Conservation (phyloP, 1,139 yeast genomes). For the Zhuliangozyma blackwelliae region DNA sequence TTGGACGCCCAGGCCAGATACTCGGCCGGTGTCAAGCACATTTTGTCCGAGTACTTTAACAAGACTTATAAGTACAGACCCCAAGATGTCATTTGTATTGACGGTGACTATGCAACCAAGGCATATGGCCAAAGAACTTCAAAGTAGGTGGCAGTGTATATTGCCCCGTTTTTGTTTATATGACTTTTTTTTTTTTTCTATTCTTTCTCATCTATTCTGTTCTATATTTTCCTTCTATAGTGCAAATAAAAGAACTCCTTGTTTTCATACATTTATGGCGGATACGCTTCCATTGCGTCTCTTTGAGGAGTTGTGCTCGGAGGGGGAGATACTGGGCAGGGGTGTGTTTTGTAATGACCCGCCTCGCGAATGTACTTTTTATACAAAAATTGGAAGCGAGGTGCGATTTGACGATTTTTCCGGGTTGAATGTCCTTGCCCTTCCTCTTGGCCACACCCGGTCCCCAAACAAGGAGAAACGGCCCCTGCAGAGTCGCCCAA, state of each 20-base stretch:
- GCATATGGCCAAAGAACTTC: constrained; percentile 32
- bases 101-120: constrained; percentile 71
- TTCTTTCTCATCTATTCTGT: background rate
- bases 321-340: no score
- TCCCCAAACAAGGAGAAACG: constrained; percentile 5
- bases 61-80: constrained; percentile 66
- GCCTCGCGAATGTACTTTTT: constrained; percentile 7
- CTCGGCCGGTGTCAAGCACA: constrained; percentile 62
- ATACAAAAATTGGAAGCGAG: constrained; percentile 4
- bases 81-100: constrained; percentile 66
- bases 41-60: constrained; percentile 59
- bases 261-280: no score
- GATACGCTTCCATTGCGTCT: no score
- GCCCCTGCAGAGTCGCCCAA: background rate
- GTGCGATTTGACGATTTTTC: constrained; percentile 4
- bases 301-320: no score
- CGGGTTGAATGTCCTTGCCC: constrained; percentile 6
- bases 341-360: background rate
- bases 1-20: constrained; percentile 77
- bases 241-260: no score
- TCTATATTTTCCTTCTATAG: no score
- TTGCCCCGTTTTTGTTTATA: background rate
- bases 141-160: background rate
- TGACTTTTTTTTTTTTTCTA: background rate
- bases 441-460: constrained; percentile 2